These are phyloP conservation scores for Chlamydomonas reinhardtii DNA, from an alignment of 163 green algal genomes.

Conservation along the genomic window DNA sequence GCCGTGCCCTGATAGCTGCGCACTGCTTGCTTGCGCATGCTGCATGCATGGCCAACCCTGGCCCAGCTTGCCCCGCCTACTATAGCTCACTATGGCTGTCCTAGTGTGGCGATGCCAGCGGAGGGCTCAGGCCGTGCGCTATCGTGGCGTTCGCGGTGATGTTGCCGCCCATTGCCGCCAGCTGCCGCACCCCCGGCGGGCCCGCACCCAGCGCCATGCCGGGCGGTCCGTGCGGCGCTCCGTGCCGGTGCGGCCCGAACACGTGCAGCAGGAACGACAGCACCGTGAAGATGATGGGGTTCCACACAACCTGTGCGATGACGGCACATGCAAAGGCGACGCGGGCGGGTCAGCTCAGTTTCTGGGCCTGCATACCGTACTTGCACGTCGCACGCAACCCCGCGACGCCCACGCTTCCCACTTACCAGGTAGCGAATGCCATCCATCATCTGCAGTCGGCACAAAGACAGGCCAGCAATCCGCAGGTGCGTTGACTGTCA, in stretches of 20 bases:
- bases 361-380: not conserved
- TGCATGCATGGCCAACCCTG: too few relatives aligned
- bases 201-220: not conserved
- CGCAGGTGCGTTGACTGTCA: too few relatives aligned
- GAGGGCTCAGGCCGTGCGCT: too few relatives aligned
- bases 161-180: not conserved
- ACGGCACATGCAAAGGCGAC: not conserved
- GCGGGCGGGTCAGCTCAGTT: not conserved
- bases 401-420: not conserved
- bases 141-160: not conserved
- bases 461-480: too few relatives aligned
- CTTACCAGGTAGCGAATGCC: conserved; percentile 85
- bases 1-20: too few relatives aligned
- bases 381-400: too few relatives aligned
- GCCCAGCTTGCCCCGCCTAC: too few relatives aligned
- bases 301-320: conserved; percentile 84
- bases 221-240: not conserved
- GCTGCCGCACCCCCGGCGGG: not conserved
- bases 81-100: too few relatives aligned
- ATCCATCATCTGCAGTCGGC: conserved; percentile 81
- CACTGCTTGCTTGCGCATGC: too few relatives aligned
- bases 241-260: conserved; percentile 51
- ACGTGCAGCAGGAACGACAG: conserved; percentile 62
- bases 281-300: conserved; percentile 86
- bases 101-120: too few relatives aligned